Conservation (phyloP, 768 basidiomycete species). For the Lactarius psammicola region DNA sequence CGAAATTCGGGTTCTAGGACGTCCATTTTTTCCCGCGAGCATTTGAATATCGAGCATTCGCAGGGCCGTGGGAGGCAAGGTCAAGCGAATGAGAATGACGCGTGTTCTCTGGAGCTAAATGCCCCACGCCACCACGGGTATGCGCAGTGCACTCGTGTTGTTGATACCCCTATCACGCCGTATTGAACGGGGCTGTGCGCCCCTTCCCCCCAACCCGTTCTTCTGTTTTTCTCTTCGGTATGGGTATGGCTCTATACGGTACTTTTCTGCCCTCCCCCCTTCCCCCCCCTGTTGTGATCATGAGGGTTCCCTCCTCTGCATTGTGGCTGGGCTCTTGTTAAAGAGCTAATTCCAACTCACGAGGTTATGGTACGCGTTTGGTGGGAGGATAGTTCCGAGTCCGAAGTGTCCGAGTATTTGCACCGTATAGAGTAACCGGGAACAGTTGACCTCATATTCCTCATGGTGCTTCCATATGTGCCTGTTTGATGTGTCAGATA, state of each 20-base stretch:
- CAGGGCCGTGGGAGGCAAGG: constrained; percentile 22
- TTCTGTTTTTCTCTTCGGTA: constrained; percentile 2
- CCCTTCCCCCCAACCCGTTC: constrained; percentile 1
- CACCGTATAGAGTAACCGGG: constrained; percentile 15
- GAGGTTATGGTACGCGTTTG: not conserved
- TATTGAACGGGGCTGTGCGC: constrained; percentile 16
- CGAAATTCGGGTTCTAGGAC: constrained; percentile 11
- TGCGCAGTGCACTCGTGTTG: constrained; percentile 17
- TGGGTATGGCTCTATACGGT: not conserved
- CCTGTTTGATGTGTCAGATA: constrained; percentile 29
- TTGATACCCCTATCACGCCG: constrained; percentile 27
- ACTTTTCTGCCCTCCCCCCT: not conserved
- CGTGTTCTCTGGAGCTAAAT: constrained; percentile 10
- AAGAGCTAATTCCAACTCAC: not conserved
- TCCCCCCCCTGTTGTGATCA: constrained; percentile 8
- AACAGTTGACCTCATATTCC: constrained; percentile 27
- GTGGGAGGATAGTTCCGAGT: constrained; percentile 12
- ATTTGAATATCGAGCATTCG: constrained; percentile 20
- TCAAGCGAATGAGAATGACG: constrained; percentile 25
- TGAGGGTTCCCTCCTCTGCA: not conserved
- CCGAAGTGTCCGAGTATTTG: constrained; percentile 20
- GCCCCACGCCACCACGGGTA: constrained; percentile 27
- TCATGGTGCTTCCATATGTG: constrained; percentile 27
- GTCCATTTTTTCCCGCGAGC: constrained; percentile 19
- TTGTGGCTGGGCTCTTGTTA: constrained; percentile 7